Conservation (phyloP, 2,329 filamentous ascomycete species). For the Cryphonectria carpinicola region DNA sequence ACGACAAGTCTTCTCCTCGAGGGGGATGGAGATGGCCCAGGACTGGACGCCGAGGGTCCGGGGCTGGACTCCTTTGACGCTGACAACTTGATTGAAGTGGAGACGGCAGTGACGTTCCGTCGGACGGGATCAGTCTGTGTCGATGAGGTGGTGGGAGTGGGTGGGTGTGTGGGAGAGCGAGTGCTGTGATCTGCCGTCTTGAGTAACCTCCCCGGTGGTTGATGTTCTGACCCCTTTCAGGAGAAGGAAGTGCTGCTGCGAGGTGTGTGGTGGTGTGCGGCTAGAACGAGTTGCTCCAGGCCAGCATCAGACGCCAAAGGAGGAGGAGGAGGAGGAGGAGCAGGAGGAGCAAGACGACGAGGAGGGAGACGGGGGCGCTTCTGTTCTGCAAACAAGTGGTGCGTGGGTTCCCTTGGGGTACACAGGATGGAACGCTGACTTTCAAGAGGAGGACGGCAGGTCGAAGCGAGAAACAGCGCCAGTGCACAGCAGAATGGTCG, state of each 20-base stretch:
- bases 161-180: background rate
- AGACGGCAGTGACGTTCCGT: conserved; percentile 27
- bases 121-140: conserved; percentile 20
- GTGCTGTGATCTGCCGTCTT: conserved; percentile 5
- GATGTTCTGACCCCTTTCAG: background rate
- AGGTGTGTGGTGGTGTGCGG: background rate
- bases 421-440: background rate
- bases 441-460: background rate
- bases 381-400: background rate
- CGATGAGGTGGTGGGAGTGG: background rate
- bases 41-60: conserved; percentile 48
- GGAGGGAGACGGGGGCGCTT: background rate
- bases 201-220: background rate
- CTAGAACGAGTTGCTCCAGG: background rate
- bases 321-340: background rate
- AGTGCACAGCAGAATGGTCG: background rate
- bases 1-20: conserved; percentile 34
- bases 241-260: background rate
- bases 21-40: conserved; percentile 38
- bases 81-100: conserved; percentile 53
- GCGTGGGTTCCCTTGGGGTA: background rate
- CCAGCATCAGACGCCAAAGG: background rate
- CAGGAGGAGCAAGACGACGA: background rate
- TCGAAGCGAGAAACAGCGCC: conserved; percentile 5
- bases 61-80: conserved; percentile 47